Percentiles rank a stretch among this genome's conserved stretches.
Conservation (phyloP, 2,329 filamentous ascomycete genomes). For the Waltergamsia citrina region DNA sequence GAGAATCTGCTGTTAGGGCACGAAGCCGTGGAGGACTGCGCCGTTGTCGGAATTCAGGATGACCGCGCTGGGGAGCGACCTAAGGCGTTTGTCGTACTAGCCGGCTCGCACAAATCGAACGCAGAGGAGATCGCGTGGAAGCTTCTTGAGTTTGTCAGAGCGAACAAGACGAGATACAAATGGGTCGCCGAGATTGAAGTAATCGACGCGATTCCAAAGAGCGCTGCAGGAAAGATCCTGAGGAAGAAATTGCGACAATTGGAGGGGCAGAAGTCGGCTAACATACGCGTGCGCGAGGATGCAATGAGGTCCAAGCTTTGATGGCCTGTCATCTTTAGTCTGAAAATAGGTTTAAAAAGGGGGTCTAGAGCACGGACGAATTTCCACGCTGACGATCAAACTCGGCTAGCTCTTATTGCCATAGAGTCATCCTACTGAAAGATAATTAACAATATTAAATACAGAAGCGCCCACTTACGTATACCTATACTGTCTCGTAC, state of each 20-base stretch:
- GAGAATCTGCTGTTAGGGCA: conserved; percentile 54
- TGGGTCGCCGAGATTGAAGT: conserved; percentile 43
- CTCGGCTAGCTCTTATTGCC: no score
- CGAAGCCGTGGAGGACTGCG: conserved; percentile 43
- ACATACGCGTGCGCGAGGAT: conserved; percentile 5
- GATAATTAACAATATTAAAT: no score
- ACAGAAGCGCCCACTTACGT: no score
- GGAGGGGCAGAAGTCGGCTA: not conserved
- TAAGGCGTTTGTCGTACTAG: conserved; percentile 46
- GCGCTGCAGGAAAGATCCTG: conserved; percentile 51
- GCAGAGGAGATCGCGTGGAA: conserved; percentile 20
- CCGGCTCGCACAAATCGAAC: conserved; percentile 14
- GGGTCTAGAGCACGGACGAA: not conserved
- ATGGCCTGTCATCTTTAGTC: not conserved
- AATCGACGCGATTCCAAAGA: conserved; percentile 47
- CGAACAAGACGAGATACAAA: conserved; percentile 46
- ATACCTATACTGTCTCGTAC: no score
- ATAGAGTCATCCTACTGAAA: no score
- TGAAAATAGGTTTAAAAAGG: no score
- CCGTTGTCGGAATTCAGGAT: conserved; percentile 42
- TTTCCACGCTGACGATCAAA: no score
- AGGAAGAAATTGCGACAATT: conserved; percentile 37
- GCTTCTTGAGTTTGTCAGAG: conserved; percentile 39
- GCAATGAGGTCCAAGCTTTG: conserved; percentile 5
- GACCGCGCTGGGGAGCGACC: conserved; percentile 47